phyloP scores from a whole-genome alignment of 75 land plant genomes.

The Ceratopteris richardii region DNA sequence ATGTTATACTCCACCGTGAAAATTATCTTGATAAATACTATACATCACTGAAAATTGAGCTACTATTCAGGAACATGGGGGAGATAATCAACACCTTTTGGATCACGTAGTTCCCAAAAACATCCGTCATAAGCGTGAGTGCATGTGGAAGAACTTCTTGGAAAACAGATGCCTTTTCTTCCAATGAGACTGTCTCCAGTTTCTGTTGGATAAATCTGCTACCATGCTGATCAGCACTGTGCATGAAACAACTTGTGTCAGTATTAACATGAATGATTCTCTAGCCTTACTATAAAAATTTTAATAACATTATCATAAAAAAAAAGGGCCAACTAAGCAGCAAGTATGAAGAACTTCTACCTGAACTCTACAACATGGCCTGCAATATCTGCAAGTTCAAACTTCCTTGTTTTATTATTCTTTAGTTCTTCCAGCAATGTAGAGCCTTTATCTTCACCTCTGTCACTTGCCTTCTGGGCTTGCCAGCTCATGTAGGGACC shows the following conservation, averaged over 20 bases:
- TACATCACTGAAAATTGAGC: too few relatives aligned
- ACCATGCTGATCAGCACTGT: slow-evolving; percentile 95
- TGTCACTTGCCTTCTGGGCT: slow-evolving; percentile 27
- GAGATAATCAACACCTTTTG: slow-evolving; percentile 57
- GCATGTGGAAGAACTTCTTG: slow-evolving; percentile 86
- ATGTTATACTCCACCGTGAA: too few relatives aligned
- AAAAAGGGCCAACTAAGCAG: neutral
- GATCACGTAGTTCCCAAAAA: slow-evolving; percentile 97
- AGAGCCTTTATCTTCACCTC: slow-evolving; percentile 48
- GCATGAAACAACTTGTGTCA: slow-evolving; percentile 3
- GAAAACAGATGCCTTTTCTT: slow-evolving; percentile 81
- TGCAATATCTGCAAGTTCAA: slow-evolving; percentile 83
- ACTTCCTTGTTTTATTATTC: slow-evolving; percentile 68
- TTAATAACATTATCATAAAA: neutral
- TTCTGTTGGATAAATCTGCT: slow-evolving; percentile 98
- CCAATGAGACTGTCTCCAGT: slow-evolving; percentile 73
- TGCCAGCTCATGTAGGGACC: slow-evolving; percentile 30
- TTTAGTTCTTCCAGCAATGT: slow-evolving; percentile 81
- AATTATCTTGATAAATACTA: too few relatives aligned
- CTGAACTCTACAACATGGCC: slow-evolving; percentile 94
- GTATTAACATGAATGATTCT: neutral
- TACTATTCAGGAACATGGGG: too few relatives aligned
- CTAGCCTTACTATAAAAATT: too few relatives aligned
- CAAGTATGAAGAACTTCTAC: slow-evolving; percentile 18
- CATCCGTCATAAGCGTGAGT: slow-evolving; percentile 87